Conservation (phyloP, 306 rosid genomes). For the Inga laurina region DNA sequence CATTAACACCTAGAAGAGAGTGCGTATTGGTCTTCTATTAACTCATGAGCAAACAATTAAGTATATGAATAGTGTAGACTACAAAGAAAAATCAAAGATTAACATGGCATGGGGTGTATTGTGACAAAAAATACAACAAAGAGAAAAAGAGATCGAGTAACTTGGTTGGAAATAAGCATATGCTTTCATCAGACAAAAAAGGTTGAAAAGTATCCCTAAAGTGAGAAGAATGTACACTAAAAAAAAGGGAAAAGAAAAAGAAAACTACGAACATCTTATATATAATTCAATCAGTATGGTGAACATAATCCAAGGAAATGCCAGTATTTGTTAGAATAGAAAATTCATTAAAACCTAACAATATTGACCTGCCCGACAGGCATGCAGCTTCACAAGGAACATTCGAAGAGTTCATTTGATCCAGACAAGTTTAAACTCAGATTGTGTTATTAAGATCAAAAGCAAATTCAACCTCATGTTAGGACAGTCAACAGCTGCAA, state of each 20-base stretch:
- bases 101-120: background rate
- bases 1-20: background rate
- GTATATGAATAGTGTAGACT: background rate
- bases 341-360: background rate
- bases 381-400: background rate
- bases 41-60: background rate
- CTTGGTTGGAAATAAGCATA: background rate
- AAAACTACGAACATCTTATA: background rate
- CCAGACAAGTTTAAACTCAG: background rate
- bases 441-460: background rate
- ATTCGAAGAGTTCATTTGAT: background rate
- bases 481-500: constrained; percentile 56
- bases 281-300: background rate
- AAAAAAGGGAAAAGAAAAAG: background rate
- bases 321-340: background rate
- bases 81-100: background rate
- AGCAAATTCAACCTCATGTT: constrained; percentile 54
- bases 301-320: background rate
- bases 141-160: background rate
- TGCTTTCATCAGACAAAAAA: background rate
- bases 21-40: background rate
- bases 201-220: background rate
- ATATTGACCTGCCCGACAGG: background rate
- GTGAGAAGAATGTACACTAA: background rate
- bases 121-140: background rate